phyloP scores from a whole-genome alignment of 192 early-diverging fungal genomes.

The Coemansia sp. region DNA sequence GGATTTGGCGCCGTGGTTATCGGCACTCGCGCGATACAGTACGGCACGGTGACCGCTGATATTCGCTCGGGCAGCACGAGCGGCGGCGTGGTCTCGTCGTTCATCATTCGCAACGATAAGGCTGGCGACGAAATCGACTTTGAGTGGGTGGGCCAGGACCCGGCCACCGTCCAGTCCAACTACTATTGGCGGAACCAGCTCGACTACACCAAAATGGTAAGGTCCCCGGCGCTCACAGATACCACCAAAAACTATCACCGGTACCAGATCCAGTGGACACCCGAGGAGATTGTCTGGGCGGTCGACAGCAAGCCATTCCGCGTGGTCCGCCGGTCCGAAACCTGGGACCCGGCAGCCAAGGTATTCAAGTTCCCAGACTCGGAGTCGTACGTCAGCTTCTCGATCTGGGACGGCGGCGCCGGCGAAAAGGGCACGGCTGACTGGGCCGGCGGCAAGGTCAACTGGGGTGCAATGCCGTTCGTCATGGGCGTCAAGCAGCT shows the following conservation, averaged over 20 bases:
- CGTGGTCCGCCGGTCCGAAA: constrained; percentile 45
- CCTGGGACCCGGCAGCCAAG: constrained; percentile 26
- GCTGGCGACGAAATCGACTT: constrained; percentile 65
- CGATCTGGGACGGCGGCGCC: constrained; percentile 63
- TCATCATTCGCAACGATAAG: constrained; percentile 56
- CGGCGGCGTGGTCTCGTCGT: constrained; percentile 58
- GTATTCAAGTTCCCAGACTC: constrained; percentile 54
- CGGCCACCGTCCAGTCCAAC: constrained; percentile 56
- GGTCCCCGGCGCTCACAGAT: constrained; percentile 29
- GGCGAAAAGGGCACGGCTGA: constrained; percentile 50
- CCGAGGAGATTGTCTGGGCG: constrained; percentile 53
- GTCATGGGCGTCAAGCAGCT: constrained; percentile 53
- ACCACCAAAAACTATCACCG: constrained; percentile 47
- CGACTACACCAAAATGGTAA: constrained; percentile 56
- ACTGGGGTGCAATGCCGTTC: constrained; percentile 53
- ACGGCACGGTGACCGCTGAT: constrained; percentile 56
- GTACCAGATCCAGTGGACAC: constrained; percentile 59
- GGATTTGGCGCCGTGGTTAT: constrained; percentile 58
- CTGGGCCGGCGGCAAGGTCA: constrained; percentile 60
- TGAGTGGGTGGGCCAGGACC: constrained; percentile 58
- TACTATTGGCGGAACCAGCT: constrained; percentile 56
- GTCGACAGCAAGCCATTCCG: constrained; percentile 53
- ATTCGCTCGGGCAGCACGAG: constrained; percentile 49
- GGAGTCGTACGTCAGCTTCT: constrained; percentile 54
- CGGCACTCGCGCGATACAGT: constrained; percentile 56